Base-by-base conservation (phyloP, 129 eudicot genomes). In the Lactuca sativa region DNA sequence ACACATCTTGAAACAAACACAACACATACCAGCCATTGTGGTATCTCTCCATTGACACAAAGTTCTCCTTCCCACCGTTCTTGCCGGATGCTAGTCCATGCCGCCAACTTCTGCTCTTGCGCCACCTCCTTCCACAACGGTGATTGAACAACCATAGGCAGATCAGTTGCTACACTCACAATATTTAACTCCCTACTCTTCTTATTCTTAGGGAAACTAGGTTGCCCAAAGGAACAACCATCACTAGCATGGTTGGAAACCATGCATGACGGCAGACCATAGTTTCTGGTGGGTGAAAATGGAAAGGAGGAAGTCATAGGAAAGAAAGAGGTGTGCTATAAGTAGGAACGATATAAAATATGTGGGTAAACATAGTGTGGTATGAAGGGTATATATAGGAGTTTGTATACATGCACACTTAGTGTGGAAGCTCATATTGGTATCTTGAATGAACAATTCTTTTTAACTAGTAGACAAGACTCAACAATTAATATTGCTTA, bases 51-150 rank as follows among this genome's bases (percentile, higher is more conserved):
- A 78, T 95, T 63, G 4, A 95, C 97, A 17, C 41, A 55, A 16
- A 95, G 96, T 82, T 90, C 95, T 32, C 99, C 99, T 66, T 93
- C 95, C 99, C 99, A 95, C 13, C 91, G 71, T 59, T 95, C 99
- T 52, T 86, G 96, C 47, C 17, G 76, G 34, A 95, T 65, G 66
- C 99, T 95, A 17, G 89, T 87, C 99, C 99, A 95, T 2, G 97
- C 99, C 7, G 78, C 87, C 10, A 86, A 76, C 69, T 85, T 90
- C 37, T 56, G 33, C 47, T 73, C 85, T 15, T 68, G 77, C 12
- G 30, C 72, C 7, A 62, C 74, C 7, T 31, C 80, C 15, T 65
- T 81, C 48, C 67, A 56, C 9, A 69, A 32, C 6, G 86, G 86
- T 56, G 71, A 69, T 11, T 13, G 56, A 68, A 66, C 77, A 52